Percentiles rank a stretch among this genome's conserved stretches.
Conservation (phyloP, 495 filamentous ascomycete genomes). For the Echria macrotheca region DNA sequence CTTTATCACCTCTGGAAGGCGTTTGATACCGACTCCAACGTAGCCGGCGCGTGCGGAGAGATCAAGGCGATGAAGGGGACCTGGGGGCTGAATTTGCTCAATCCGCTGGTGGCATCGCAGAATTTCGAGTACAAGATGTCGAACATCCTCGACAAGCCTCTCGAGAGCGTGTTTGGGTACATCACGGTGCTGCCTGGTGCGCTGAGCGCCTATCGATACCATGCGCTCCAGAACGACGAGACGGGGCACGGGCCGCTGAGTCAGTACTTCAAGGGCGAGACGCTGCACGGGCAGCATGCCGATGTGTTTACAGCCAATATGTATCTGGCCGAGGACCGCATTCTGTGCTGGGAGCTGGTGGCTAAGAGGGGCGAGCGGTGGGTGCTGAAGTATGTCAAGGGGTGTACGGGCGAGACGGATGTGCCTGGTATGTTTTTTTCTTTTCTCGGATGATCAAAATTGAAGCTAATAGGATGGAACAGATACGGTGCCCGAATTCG, state of each 20-base stretch:
- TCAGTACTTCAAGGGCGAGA: constrained; percentile 99
- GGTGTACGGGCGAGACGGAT: constrained; percentile 92
- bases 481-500: constrained; percentile 84
- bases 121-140: constrained; percentile 99
- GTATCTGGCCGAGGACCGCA: constrained; percentile 98
- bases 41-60: constrained; percentile 93
- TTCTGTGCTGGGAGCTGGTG: constrained; percentile 98
- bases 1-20: constrained; percentile 99
- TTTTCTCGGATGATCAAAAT: neutral
- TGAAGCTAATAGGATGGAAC: constrained; percentile 7
- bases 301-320: constrained; percentile 99
- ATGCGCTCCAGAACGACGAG: constrained; percentile 94
- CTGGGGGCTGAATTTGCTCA: constrained; percentile 74
- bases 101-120: constrained; percentile 92
- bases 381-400: constrained; percentile 97
- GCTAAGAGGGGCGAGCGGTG: constrained; percentile 92
- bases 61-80: constrained; percentile 94
- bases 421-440: constrained; percentile 72
- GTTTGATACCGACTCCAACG: constrained; percentile 94
- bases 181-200: constrained; percentile 96
- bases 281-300: constrained; percentile 89
- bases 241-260: constrained; percentile 92
- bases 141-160: constrained; percentile 95
- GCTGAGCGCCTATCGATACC: constrained; percentile 90
- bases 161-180: constrained; percentile 96